Conservation (phyloP, 2,329 filamentous ascomycete genomes). For the Gaeumannomyces sp. region DNA sequence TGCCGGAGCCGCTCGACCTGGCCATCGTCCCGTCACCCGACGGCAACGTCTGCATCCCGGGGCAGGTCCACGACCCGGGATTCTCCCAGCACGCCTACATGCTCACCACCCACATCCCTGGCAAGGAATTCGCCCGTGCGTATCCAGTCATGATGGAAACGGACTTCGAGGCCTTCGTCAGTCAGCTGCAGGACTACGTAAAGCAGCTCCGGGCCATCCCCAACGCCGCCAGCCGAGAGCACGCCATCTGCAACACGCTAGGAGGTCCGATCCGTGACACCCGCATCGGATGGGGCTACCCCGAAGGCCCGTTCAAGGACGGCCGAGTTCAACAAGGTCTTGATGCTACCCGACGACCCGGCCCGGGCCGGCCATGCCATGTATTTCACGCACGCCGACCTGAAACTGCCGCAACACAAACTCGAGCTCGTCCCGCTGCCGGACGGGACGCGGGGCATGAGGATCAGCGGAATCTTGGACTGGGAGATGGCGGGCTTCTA, state of each 20-base stretch:
- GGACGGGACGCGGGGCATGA: constrained; percentile 21
- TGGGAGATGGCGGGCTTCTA: constrained; percentile 24
- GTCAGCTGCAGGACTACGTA: constrained; percentile 22
- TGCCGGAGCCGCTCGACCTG: constrained; percentile 21
- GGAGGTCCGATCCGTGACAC: constrained; percentile 22
- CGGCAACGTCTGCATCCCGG: background rate
- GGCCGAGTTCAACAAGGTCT: constrained; percentile 25
- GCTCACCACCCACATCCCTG: constrained; percentile 19
- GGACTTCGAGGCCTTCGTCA: constrained; percentile 17
- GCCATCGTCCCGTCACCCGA: constrained; percentile 8
- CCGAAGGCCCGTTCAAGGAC: constrained; percentile 25
- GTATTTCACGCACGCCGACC: constrained; percentile 28
- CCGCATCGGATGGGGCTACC: constrained; percentile 19
- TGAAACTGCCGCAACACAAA: constrained; percentile 27
- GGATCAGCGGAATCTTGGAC: constrained; percentile 23
- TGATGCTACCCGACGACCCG: constrained; percentile 25
- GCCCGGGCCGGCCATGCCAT: constrained; percentile 22
- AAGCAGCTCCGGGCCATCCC: constrained; percentile 23
- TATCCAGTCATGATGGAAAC: constrained; percentile 21
- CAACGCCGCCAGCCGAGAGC: constrained; percentile 11
- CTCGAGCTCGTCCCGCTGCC: constrained; percentile 17
- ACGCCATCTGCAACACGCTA: constrained; percentile 25
- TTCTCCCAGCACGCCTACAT: constrained; percentile 15
- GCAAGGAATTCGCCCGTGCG: constrained; percentile 17
- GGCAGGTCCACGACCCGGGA: background rate